Evolutionary conservation across 805 yeast species (phyloP).

Genomic region (Wickerhamiella spandovensis): DNA sequence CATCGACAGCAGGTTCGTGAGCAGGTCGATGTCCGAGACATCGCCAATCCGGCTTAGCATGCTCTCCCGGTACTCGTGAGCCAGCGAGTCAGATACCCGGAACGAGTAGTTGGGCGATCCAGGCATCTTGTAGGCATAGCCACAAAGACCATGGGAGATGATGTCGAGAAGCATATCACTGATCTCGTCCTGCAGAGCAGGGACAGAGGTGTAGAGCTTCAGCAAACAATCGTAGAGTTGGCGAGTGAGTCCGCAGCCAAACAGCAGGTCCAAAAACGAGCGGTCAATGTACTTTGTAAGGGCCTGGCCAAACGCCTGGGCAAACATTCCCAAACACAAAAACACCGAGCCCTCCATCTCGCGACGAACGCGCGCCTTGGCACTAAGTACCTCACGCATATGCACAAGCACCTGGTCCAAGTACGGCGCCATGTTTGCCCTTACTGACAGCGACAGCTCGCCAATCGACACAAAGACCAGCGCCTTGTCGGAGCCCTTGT

Average conservation of each 20-base stretch:
- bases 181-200: conserved; percentile 63
- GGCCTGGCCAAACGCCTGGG: conserved; percentile 86
- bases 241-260: conserved; percentile 72
- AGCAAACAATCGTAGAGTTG: conserved; percentile 66
- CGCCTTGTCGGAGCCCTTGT: conserved; percentile 61
- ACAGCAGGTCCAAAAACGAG: conserved; percentile 64
- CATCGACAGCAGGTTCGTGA: conserved; percentile 70
- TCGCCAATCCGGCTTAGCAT: conserved; percentile 59
- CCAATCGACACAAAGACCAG: conserved; percentile 74
- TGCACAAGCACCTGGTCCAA: conserved; percentile 77
- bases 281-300: conserved; percentile 76
- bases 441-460: conserved; percentile 61
- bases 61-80: conserved; percentile 63
- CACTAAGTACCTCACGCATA: conserved; percentile 62
- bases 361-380: conserved; percentile 45
- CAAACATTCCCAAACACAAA: conserved; percentile 75
- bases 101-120: conserved; percentile 61
- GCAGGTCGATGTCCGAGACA: conserved; percentile 34
- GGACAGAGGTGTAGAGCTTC: conserved; percentile 56
- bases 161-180: conserved; percentile 58
- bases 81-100: conserved; percentile 27
- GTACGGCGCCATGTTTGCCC: conserved; percentile 74
- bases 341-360: conserved; percentile 78
- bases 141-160: conserved; percentile 64
- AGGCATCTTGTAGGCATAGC: conserved; percentile 68